Percentiles rank a stretch among this genome's conserved stretches.
Evolutionary conservation across 139 green algal genomes (phyloP).

Genomic region (Picochlorum sp.): DNA sequence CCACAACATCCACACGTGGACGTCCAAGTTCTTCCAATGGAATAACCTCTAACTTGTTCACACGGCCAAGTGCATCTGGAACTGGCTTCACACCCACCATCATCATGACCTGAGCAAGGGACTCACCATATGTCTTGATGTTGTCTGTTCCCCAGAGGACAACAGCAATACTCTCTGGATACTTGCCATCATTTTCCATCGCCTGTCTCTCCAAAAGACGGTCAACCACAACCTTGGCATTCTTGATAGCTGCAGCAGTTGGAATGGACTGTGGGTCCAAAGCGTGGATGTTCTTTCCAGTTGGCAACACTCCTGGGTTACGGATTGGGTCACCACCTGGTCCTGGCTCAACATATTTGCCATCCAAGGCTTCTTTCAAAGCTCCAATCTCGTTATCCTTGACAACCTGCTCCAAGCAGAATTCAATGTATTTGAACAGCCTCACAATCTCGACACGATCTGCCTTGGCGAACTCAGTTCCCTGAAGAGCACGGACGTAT

Average conservation of each 20-base stretch:
- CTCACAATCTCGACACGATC: slow-evolving; percentile 69
- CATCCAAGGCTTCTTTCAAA: slow-evolving; percentile 71
- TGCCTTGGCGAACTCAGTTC: slow-evolving; percentile 66
- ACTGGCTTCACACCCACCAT: slow-evolving; percentile 93
- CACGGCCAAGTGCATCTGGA: slow-evolving; percentile 88
- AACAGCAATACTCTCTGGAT: slow-evolving; percentile 93
- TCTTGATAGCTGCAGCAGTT: slow-evolving; percentile 75
- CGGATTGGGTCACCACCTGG: slow-evolving; percentile 97
- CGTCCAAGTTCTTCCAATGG: slow-evolving; percentile 93
- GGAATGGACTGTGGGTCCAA: slow-evolving; percentile 96
- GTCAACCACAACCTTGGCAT: slow-evolving; percentile 78
- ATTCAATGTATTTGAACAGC: slow-evolving; percentile 92
- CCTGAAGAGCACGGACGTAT: slow-evolving; percentile 45
- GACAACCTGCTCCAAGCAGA: slow-evolving; percentile 93
- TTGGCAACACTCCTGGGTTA: slow-evolving; percentile 95
- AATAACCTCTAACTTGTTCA: slow-evolving; percentile 99
- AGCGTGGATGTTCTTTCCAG: slow-evolving; percentile 99
- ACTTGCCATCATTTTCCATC: slow-evolving; percentile 81
- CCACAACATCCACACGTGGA: slow-evolving; percentile 94
- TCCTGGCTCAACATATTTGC: slow-evolving; percentile 88
- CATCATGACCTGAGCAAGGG: slow-evolving; percentile 81
- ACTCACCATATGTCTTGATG: slow-evolving; percentile 99
- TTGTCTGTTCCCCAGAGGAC: slow-evolving; percentile 99
- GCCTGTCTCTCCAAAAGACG: slow-evolving; percentile 87
- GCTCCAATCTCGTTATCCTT: slow-evolving; percentile 98